phyloP scores from a whole-genome alignment of 345 rosid species.

The Citrus cavaleriei region DNA sequence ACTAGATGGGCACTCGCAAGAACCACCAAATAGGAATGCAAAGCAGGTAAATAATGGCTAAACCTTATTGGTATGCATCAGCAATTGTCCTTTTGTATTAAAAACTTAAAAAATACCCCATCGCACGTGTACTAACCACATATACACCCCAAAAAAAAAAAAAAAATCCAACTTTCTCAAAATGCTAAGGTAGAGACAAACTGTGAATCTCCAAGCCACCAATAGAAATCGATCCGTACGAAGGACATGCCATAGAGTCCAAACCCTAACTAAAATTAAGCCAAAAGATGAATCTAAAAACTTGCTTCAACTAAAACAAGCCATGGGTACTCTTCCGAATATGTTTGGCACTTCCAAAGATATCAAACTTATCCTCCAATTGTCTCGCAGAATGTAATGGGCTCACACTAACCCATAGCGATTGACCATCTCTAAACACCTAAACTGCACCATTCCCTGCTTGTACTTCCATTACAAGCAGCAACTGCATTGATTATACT shows the following conservation, averaged over 20 bases:
- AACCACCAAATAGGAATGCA: neutral
- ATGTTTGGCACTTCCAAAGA: neutral
- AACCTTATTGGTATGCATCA: neutral
- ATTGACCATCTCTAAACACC: neutral
- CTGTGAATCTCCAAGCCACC: neutral
- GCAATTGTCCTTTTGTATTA: neutral
- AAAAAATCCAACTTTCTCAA: neutral
- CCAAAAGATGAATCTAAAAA: neutral
- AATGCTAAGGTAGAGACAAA: neutral
- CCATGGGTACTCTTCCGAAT: neutral
- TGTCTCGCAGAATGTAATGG: neutral
- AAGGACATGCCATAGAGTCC: neutral
- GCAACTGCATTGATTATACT: neutral
- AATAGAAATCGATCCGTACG: neutral
- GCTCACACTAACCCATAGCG: neutral
- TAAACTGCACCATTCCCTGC: neutral
- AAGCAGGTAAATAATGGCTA: neutral
- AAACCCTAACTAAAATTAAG: constrained; percentile 1
- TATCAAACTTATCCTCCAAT: neutral
- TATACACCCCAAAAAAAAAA: neutral
- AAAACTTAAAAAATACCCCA: neutral
- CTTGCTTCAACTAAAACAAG: neutral
- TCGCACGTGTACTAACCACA: neutral
- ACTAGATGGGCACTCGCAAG: neutral
- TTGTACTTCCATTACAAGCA: neutral